Evolutionary conservation across 163 green algal genomes (phyloP).

Genomic region (Coccomyxa subellipsoidea): DNA sequence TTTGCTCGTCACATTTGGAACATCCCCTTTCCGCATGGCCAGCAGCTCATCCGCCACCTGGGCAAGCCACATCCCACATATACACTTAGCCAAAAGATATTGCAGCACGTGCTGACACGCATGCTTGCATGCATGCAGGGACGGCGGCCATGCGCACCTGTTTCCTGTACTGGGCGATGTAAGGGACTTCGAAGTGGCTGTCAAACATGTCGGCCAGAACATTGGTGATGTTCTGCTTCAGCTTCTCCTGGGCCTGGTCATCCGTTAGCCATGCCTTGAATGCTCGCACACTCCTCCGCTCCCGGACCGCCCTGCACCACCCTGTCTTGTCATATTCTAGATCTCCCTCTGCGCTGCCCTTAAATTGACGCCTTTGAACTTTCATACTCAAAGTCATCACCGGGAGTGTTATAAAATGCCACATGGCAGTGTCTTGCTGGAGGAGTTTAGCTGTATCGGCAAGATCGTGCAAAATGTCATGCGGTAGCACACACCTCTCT

Average conservation of each 20-base stretch:
- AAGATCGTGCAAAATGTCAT: too few species aligned
- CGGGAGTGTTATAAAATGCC: too few species aligned
- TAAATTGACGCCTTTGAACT: too few species aligned
- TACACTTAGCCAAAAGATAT: background rate
- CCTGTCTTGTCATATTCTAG: too few species aligned
- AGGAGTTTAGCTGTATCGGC: too few species aligned
- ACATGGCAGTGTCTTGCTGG: too few species aligned
- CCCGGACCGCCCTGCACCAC: background rate
- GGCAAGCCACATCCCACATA: background rate
- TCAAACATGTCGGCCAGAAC: slow-evolving; percentile 24
- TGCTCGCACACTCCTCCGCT: background rate
- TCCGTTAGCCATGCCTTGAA: slow-evolving; percentile 11
- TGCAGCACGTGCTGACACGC: background rate
- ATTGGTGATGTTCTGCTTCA: slow-evolving; percentile 1
- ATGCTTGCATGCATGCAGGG: background rate
- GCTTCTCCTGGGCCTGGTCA: background rate
- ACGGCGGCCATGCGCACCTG: slow-evolving; percentile 41
- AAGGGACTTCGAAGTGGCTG: slow-evolving; percentile 59
- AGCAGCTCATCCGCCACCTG: slow-evolving; percentile 61
- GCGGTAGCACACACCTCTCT: background rate
- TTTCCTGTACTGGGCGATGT: slow-evolving; percentile 80
- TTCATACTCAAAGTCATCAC: too few species aligned
- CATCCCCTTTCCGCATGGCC: slow-evolving; percentile 39
- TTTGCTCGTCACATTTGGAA: slow-evolving; percentile 21
- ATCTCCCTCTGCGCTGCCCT: too few species aligned